Conservation (phyloP, 768 basidiomycete genomes). For the Boletus speciosus region DNA sequence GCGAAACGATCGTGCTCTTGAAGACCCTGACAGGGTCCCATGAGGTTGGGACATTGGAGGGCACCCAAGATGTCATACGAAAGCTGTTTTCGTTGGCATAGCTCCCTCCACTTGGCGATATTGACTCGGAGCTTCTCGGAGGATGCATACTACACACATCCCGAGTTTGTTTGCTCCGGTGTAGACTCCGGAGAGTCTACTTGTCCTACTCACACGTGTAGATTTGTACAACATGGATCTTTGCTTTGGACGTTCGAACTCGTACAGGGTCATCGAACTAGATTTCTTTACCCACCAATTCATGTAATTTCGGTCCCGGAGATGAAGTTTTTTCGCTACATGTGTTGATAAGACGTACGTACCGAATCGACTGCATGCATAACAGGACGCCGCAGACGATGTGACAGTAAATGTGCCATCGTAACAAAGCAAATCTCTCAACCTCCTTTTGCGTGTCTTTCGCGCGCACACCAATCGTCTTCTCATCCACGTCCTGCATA, state of each 20-base stretch:
- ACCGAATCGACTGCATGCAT: neutral
- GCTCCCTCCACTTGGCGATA: neutral
- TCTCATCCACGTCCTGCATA: conserved; percentile 43
- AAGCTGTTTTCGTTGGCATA: conserved; percentile 24
- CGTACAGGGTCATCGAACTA: neutral
- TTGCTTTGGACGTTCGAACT: neutral
- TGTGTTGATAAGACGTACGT: too few relatives aligned
- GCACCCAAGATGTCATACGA: conserved; percentile 61
- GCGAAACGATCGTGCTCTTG: conserved; percentile 51
- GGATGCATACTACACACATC: neutral
- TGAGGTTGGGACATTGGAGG: conserved; percentile 56
- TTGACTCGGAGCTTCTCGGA: neutral
- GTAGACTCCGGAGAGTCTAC: neutral
- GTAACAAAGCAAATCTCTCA: too few relatives aligned
- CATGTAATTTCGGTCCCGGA: neutral
- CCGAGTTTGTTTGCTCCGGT: too few relatives aligned
- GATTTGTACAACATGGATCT: neutral
- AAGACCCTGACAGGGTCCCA: conserved; percentile 59
- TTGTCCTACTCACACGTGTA: neutral
- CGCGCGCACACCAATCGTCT: too few relatives aligned
- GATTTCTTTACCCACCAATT: neutral
- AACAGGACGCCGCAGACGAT: too few relatives aligned
- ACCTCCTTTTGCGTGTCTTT: too few relatives aligned
- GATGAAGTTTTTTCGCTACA: neutral
- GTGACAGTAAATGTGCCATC: too few relatives aligned